Evolutionary conservation across 768 basidiomycete genomes (phyloP), one percentile per base, ranked within the genome.

Genomic region (Phanerochaete sordida): DNA sequence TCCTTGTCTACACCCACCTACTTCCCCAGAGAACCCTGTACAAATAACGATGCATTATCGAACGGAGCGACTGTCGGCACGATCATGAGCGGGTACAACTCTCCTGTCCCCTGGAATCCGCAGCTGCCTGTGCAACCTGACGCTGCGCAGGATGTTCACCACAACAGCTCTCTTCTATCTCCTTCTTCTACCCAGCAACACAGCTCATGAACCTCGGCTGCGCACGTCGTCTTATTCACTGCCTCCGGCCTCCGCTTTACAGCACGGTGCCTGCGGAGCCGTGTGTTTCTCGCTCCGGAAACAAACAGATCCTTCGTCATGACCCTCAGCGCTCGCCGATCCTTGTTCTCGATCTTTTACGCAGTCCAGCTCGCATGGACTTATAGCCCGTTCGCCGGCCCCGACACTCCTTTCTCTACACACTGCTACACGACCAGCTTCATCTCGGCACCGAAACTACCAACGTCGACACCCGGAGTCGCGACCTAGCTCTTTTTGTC

Each of bases 321-420:
- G n/a, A 47, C 23, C 7, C 11, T 50, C 24, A 27, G 23, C 53
- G 24, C 52, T 84, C 83, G 83, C 75, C 79, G 0, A 73, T 84
- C 16, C 65, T 83, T 47, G 23, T 59, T 31, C 66, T 82, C 26
- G 84, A 86, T 65, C 69, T 81, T 50, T 56, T 73, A 27, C 57
- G 76, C 26, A 81, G 83, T 47, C 69, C 8, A 4, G 39, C 11
- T 19, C 19, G 11, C 39, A 4, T 4, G 11, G 19, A 11, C 4
- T 11, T 43, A 43, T 43, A 12, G 19, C 39, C 8, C 5, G 39
- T 16, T 4, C 19, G 5, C 4, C 39, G 39, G 19, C 39, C 7
- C 19, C 39, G 39, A 43, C 39, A 16, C 39, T 43, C 19, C 19
- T 43, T 11, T 19, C 11, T 19, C 19, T 19, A 19, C 4, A 9